Base-by-base conservation (phyloP, 352 stramenopile genomes). In the Aphanomyces astaci region DNA sequence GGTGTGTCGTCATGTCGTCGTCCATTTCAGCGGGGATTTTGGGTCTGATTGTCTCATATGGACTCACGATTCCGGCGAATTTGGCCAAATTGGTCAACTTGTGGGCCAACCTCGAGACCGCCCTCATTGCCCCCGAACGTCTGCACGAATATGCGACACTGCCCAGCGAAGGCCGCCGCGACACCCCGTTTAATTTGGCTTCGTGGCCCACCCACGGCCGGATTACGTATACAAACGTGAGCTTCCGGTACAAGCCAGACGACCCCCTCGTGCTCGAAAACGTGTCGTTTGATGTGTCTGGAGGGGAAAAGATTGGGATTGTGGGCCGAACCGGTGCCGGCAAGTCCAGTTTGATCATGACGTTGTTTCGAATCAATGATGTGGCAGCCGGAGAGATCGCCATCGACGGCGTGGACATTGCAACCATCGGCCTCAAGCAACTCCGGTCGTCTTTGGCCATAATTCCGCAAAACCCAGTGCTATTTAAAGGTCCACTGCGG, bases 1-100 rank as follows among this genome's bases (percentile, higher is more conserved):
- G 11, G 2, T 13, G 54, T 10, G 60, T 56, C 36, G 22, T 30
- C 27, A 17, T 66, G 2, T 40, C 32, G 4, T 4, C 46, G 22
- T 33, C 28, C 31, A 28, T 66, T 17, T 33, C 24, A 19, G 19
- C 36, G 32, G 60, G 60, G n/a, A 25, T 66, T 22, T 9, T 57
- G 1, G 60, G 60, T 11, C 60, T 57, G 31, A 22, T 66, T 4
- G 13, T 66, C 60, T 56, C 60, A 1, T 66, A 66, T 33, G 60
- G 4, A 3, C 36, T 66, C 10, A 19, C 60, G 10, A 46, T 66
- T 13, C 60, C 60, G 32, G 36, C 33, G 15, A 66, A 57, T 32
- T 78, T 92, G 2, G 92, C 98, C 72, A 84, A 86, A 30, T 78
- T 94, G 5, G 89, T 98, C 31, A 97, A 92, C 32, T 78, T 84